Evolutionary conservation across 2,329 filamentous ascomycete genomes (phyloP).

Genomic region (Polytolypa hystricis): DNA sequence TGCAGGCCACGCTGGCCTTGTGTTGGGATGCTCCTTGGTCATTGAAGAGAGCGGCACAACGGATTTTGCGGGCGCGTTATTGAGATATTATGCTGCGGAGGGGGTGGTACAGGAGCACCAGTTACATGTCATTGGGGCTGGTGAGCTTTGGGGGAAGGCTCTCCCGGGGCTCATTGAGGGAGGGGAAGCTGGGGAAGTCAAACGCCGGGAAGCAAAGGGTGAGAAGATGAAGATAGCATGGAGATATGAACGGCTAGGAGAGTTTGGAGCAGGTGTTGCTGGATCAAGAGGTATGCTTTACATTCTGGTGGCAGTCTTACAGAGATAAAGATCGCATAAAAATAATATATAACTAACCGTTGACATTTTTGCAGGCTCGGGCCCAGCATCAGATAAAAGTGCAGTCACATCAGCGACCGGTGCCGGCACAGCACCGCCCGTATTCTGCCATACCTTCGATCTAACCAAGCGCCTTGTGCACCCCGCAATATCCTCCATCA

Average conservation of each 20-base stretch:
- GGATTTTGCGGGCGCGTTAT: slow-evolving; percentile 74
- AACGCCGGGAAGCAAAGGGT: slow-evolving; percentile 32
- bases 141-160: slow-evolving; percentile 70
- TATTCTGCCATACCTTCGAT: slow-evolving; percentile 66
- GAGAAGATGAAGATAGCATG: slow-evolving; percentile 99
- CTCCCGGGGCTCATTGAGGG: slow-evolving; percentile 60
- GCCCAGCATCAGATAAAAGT: slow-evolving; percentile 29
- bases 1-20: slow-evolving; percentile 74
- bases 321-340: too few species aligned
- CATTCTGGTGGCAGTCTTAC: background rate
- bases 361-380: slow-evolving; percentile 19
- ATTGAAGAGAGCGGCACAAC: slow-evolving; percentile 87
- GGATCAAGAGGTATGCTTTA: slow-evolving; percentile 49
- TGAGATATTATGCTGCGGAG: slow-evolving; percentile 86
- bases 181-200: slow-evolving; percentile 35
- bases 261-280: slow-evolving; percentile 47
- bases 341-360: slow-evolving; percentile 4
- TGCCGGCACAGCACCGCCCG: slow-evolving; percentile 16
- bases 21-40: slow-evolving; percentile 68
- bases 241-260: slow-evolving; percentile 80
- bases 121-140: slow-evolving; percentile 72
- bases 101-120: slow-evolving; percentile 84
- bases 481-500: slow-evolving; percentile 41
- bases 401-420: slow-evolving; percentile 24
- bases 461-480: slow-evolving; percentile 54